phyloP scores from a whole-genome alignment of 768 basidiomycete genomes.

The Serendipita vermifera region DNA sequence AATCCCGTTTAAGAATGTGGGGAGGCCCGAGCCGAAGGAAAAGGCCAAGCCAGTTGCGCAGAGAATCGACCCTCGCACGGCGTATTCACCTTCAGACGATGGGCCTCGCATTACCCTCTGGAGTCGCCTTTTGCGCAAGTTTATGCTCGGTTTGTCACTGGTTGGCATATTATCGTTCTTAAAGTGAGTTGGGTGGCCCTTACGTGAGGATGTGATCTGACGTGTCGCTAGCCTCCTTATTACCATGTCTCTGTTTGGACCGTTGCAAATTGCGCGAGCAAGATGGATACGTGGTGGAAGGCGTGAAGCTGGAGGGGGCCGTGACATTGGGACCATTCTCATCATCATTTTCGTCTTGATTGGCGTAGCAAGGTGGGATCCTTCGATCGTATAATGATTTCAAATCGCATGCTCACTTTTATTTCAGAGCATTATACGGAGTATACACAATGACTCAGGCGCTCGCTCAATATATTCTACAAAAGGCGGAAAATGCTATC shows the following conservation, averaged over 20 bases:
- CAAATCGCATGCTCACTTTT: not conserved
- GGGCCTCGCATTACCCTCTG: not conserved
- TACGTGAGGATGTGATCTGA: not conserved
- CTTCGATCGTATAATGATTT: not conserved
- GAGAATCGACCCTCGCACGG: not conserved
- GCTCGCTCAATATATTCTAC: not conserved
- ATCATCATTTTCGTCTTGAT: slow-evolving; percentile 3
- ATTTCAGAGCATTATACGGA: not conserved
- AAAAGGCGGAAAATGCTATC: slow-evolving; percentile 4
- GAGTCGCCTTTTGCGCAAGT: not conserved
- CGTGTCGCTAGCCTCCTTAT: not conserved
- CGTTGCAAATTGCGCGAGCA: not conserved
- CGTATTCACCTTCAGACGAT: not conserved
- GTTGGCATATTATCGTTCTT: not conserved
- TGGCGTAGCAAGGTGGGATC: not conserved
- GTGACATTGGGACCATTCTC: slow-evolving; percentile 1
- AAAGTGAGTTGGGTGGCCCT: not conserved
- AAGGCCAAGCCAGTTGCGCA: not conserved
- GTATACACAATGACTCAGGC: not conserved
- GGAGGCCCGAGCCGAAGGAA: not conserved
- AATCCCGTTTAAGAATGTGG: not conserved
- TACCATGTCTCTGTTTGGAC: slow-evolving; percentile 4
- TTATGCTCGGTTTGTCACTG: slow-evolving; percentile 2
- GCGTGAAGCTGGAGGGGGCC: not conserved
- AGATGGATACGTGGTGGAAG: not conserved